Conservation (phyloP, 805 yeast genomes). For the Metschnikowia dekortorum region DNA sequence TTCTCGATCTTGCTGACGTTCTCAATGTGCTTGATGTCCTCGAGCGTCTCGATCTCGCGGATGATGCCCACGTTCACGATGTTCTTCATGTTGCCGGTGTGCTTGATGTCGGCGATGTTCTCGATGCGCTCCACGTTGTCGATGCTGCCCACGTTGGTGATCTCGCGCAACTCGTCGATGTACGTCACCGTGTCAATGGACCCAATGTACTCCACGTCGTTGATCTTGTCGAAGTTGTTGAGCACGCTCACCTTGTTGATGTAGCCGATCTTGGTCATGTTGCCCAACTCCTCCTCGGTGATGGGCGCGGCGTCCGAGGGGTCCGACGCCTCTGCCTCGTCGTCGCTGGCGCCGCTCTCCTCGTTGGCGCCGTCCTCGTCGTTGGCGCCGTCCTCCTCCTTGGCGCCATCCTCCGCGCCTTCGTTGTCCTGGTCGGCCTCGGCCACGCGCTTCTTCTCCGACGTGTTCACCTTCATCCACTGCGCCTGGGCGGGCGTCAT, state of each 20-base stretch:
- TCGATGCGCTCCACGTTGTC: conserved; percentile 4
- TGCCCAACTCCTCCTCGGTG: not conserved
- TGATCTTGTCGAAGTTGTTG: conserved; percentile 1
- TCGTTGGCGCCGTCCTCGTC: no score
- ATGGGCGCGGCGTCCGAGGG: not conserved
- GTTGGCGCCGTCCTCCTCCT: not conserved
- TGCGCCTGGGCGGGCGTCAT: not conserved
- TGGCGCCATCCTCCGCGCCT: not conserved
- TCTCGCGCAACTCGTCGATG: conserved; percentile 3
- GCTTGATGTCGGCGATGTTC: not conserved
- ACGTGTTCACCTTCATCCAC: not conserved
- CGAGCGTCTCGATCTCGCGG: conserved; percentile 1
- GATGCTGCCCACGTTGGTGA: conserved; percentile 3
- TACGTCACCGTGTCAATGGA: not conserved
- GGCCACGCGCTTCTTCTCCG: not conserved
- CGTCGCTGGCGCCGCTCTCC: not conserved
- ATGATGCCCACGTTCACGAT: not conserved
- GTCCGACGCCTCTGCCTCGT: not conserved
- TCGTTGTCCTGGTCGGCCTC: not conserved
- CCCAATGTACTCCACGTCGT: conserved; percentile 1
- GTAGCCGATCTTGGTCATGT: conserved; percentile 1
- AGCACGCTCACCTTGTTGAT: conserved; percentile 1
- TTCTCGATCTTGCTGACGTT: not conserved
- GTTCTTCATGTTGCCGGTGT: not conserved
- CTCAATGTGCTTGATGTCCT: conserved; percentile 2